Conservation (phyloP, 345 rosid species). For the Populus nigra region DNA sequence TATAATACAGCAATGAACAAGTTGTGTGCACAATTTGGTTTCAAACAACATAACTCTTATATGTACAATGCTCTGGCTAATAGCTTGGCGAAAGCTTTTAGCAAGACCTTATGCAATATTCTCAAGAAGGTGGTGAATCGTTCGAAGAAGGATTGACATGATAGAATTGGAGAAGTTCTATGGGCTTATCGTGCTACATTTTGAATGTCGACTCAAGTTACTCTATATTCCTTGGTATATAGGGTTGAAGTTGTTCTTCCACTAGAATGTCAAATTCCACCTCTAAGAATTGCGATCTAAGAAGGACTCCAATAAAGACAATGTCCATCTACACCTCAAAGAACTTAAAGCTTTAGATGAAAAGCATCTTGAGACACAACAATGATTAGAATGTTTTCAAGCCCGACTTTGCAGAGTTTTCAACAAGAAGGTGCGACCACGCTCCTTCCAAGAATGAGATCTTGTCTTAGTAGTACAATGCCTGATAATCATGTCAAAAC, state of each 20-base stretch:
- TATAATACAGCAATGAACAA: neutral
- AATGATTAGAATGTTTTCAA: neutral
- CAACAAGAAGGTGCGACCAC: neutral
- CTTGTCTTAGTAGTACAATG: no score
- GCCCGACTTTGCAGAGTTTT: neutral
- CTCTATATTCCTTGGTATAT: neutral
- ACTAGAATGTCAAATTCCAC: neutral
- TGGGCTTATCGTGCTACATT: neutral
- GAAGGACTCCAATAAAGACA: neutral
- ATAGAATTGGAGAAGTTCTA: neutral
- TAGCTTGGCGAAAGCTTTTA: no score
- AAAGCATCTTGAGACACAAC: neutral
- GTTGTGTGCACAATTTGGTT: neutral
- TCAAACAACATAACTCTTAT: neutral
- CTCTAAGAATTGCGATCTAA: neutral
- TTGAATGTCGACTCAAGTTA: neutral
- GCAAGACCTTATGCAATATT: no score
- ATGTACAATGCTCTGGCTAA: no score
- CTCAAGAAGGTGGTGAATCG: no score
- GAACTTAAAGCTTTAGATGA: neutral
- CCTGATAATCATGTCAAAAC: no score
- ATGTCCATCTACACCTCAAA: neutral
- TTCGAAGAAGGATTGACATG: neutral
- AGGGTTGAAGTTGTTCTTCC: neutral
- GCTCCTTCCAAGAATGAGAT: no score